Percentiles rank a stretch among this genome's conserved stretches.
Evolutionary conservation across 2,329 filamentous ascomycete genomes (phyloP).

Genomic region (Colletotrichum ledebouriae): DNA sequence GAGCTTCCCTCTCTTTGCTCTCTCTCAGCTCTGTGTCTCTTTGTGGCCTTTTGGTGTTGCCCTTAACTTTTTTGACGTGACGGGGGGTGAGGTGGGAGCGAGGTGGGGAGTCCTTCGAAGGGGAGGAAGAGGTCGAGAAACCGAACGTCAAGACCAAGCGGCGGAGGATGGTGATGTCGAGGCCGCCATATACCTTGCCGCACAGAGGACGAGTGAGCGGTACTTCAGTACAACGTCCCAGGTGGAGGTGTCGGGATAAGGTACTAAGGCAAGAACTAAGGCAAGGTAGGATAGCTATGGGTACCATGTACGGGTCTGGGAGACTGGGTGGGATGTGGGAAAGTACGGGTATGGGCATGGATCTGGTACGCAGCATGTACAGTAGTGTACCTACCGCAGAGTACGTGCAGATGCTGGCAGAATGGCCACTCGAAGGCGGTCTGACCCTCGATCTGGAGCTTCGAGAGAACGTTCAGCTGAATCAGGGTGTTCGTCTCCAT

Average conservation of each 20-base stretch:
- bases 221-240: constrained; percentile 5
- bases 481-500: too few relatives aligned
- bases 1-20: constrained; percentile 31
- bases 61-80: constrained; percentile 26
- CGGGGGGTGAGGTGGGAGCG: constrained; percentile 45
- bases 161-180: constrained; percentile 36
- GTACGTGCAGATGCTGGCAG: constrained; percentile 28
- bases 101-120: constrained; percentile 44
- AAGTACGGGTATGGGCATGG: constrained; percentile 12
- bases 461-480: too few relatives aligned
- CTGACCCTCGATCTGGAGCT: constrained; percentile 21
- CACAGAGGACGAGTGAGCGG: constrained; percentile 22
- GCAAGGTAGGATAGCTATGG: constrained; percentile 23
- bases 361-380: constrained; percentile 22
- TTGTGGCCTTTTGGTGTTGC: constrained; percentile 20
- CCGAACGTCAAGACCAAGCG: constrained; percentile 32
- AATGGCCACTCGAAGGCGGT: constrained; percentile 37
- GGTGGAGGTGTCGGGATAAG: constrained; percentile 23
- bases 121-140: constrained; percentile 30
- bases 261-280: constrained; percentile 29
- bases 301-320: constrained; percentile 11
- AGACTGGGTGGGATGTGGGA: constrained; percentile 17
- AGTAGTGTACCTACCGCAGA: neutral
- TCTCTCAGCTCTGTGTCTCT: neutral
- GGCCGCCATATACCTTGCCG: constrained; percentile 28